Conservation (phyloP, 2,329 filamentous ascomycete species). For the Neonectria ditissima region DNA sequence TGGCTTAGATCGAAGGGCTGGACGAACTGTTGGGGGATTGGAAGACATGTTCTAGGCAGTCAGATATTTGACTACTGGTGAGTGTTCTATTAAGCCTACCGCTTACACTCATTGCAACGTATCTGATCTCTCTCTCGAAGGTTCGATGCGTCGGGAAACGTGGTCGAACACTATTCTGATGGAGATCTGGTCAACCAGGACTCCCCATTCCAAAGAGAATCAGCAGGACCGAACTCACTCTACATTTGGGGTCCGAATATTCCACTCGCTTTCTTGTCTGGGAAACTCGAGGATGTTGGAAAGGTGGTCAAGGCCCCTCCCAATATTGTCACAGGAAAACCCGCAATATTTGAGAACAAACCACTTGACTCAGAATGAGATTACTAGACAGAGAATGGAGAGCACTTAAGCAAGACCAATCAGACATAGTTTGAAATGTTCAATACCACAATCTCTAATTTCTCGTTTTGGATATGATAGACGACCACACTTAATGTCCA, state of each 20-base stretch:
- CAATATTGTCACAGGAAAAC: not conserved
- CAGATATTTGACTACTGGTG: too few relatives aligned
- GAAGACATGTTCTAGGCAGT: conserved; percentile 1
- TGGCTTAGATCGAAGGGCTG: conserved; percentile 2
- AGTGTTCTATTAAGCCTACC: not conserved
- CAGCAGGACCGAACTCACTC: not conserved
- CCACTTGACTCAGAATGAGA: not conserved
- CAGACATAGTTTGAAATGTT: not conserved
- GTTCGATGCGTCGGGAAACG: not conserved
- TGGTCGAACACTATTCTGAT: too few relatives aligned
- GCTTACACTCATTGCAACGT: not conserved
- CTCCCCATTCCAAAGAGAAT: not conserved
- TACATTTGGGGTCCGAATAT: not conserved
- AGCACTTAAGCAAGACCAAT: not conserved
- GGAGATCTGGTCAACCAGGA: not conserved
- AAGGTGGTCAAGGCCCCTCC: not conserved
- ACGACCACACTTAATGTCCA: not conserved
- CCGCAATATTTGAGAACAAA: not conserved
- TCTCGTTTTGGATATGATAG: not conserved
- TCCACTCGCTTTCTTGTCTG: not conserved
- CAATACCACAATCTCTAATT: not conserved
- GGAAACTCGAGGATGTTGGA: not conserved
- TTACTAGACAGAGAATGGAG: not conserved
- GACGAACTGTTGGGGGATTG: not conserved
- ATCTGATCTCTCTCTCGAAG: not conserved